Percentiles rank a stretch among this genome's conserved stretches.
Evolutionary conservation across 352 stramenopile species (phyloP).

Genomic region (Phytophthora constricta): DNA sequence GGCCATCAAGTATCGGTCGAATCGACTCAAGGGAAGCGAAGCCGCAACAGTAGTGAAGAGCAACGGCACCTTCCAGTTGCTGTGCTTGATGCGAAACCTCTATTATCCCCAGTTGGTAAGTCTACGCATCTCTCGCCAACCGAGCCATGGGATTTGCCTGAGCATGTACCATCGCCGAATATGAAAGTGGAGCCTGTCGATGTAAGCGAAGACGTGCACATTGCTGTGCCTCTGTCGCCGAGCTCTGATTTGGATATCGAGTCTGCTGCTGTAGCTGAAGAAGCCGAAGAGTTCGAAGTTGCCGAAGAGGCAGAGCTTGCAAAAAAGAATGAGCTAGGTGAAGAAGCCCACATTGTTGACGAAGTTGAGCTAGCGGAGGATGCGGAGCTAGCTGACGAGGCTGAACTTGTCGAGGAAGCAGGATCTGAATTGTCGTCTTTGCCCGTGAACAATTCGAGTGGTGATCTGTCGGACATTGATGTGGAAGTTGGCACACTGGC

Average conservation of each 20-base stretch:
- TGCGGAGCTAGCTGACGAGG: constrained; percentile 16
- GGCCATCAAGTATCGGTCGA: constrained; percentile 8
- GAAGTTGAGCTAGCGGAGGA: constrained; percentile 19
- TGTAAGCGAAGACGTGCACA: constrained; percentile 26
- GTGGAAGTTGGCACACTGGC: constrained; percentile 50
- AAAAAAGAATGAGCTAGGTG: background rate
- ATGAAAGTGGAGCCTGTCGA: constrained; percentile 19
- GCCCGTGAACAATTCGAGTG: constrained; percentile 10
- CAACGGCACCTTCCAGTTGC: constrained; percentile 15
- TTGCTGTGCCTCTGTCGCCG: constrained; percentile 19
- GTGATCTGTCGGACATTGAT: constrained; percentile 22
- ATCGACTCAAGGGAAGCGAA: constrained; percentile 21
- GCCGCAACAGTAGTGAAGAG: constrained; percentile 39
- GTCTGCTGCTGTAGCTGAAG: constrained; percentile 20
- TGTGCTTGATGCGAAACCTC: constrained; percentile 27
- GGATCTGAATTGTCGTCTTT: constrained; percentile 19
- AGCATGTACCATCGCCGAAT: constrained; percentile 31
- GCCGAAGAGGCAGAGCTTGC: constrained; percentile 18
- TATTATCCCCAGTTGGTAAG: constrained; percentile 31
- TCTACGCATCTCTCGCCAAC: constrained; percentile 37
- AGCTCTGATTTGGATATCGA: constrained; percentile 14
- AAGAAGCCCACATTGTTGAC: constrained; percentile 25
- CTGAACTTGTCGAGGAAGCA: background rate
- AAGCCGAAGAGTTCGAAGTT: constrained; percentile 2
- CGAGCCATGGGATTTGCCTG: constrained; percentile 42